Base-by-base conservation (phyloP, 2,329 filamentous ascomycete genomes). In the Alternaria longipes region DNA sequence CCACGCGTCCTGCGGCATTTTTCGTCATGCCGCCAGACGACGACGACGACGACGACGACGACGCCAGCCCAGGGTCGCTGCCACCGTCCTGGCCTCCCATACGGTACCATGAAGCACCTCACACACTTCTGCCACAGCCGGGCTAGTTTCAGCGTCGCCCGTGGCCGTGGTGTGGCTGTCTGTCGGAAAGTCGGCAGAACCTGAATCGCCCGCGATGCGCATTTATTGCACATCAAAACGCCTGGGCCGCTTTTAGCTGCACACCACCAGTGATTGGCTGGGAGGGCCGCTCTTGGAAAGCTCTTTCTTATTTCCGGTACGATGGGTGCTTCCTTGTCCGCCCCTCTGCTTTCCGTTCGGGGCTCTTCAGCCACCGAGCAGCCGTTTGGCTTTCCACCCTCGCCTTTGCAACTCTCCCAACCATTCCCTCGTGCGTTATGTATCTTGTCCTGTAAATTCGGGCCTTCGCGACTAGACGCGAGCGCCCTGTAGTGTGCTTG, bases 301-400 rank as follows among this genome's bases (percentile, higher is more conserved):
- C 54, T 60, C 62, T 65, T 58, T 56, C 59, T 70, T 62, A 65
- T 67, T 65, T 69, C 65, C 65, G 65, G 45, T 40, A 46, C 58
- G 24, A 28, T 53, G 58, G 53, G 50, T 45, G 44, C 53, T 26
- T 26, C 34, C 36, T 41, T 22, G 47, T 52, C 47, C 56, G 28
- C 46, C 46, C 55, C 32, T 41, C 55, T 53, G 36, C 46, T 45
- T 59, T 55, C 53, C 57, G 44, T 44, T 42, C 56, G 42, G 50
- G 12, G 32, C 42, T 18, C 56, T 49, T 55, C 44, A 55, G 57
- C 57, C 57, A 59, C 57, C 57, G 47, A 46, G 47, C 55, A 44
- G 52, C 55, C 53, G 61, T 63, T 26, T 41, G 41, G 41, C 50
- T 45, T 24, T 56, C 22, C 34, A 22, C 42, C 36, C 50, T 28